Conservation (phyloP, 2,329 filamentous ascomycete genomes). For the Aspergillus costaricaensis region DNA sequence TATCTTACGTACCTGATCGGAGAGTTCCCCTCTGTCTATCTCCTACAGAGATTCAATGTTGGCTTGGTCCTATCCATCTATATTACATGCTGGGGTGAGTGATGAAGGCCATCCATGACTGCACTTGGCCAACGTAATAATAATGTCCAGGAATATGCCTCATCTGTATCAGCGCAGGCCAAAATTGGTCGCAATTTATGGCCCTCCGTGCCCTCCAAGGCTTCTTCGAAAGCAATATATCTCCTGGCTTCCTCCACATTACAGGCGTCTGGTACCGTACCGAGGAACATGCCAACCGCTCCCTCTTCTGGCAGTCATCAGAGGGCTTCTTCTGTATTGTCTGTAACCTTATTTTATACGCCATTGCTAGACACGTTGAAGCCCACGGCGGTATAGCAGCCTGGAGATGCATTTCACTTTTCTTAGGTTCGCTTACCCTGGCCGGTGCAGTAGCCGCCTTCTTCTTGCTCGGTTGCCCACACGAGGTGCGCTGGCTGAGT, state of each 20-base stretch:
- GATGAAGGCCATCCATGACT: not conserved
- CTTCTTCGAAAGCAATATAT: constrained; percentile 1
- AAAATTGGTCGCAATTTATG: not conserved
- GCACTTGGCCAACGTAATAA: not conserved
- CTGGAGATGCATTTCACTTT: constrained; percentile 5
- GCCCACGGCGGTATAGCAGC: not conserved
- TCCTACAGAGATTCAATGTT: not conserved
- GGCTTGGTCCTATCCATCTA: not conserved
- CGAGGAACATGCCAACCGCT: not conserved
- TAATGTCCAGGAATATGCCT: not conserved
- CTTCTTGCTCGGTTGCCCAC: constrained; percentile 3
- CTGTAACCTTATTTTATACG: not conserved
- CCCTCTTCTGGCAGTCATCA: not conserved
- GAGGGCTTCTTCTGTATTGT: not conserved
- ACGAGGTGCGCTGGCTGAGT: constrained; percentile 1
- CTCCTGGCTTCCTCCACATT: not conserved
- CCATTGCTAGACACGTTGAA: not conserved
- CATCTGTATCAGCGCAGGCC: not conserved
- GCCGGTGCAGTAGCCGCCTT: not conserved
- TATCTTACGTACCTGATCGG: not conserved
- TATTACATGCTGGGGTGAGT: not conserved
- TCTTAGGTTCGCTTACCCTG: constrained; percentile 1
- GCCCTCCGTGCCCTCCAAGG: not conserved
- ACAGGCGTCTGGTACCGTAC: not conserved
- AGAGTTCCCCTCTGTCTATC: not conserved